These are phyloP conservation scores for Tulasnella sp. DNA, from an alignment of 768 basidiomycete genomes.

Conservation along the genomic window DNA sequence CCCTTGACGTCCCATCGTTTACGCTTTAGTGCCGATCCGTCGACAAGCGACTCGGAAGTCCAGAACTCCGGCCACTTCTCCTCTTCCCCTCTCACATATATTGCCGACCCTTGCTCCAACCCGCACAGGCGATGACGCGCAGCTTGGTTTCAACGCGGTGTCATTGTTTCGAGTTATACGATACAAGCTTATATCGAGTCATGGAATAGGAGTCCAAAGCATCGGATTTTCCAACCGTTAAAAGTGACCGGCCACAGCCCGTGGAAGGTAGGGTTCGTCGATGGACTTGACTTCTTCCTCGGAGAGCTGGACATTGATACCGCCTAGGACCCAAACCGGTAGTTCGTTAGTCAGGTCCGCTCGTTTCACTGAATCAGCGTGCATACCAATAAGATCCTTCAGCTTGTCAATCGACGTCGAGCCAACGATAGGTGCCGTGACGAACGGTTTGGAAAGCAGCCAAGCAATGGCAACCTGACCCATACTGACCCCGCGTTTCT, in stretches of 20 bases:
- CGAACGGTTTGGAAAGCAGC: slow-evolving; percentile 25
- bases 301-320: not conserved
- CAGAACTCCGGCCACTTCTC: too few relatives aligned
- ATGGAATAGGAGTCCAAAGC: not conserved
- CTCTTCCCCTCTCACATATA: too few relatives aligned
- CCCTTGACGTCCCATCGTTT: not conserved
- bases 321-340: not conserved
- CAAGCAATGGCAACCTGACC: slow-evolving; percentile 46
- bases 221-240: not conserved
- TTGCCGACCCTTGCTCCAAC: too few relatives aligned
- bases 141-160: too few relatives aligned
- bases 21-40: too few relatives aligned
- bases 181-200: not conserved
- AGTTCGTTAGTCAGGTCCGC: not conserved
- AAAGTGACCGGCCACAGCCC: not conserved
- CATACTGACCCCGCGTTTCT: slow-evolving; percentile 58
- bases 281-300: slow-evolving; percentile 22
- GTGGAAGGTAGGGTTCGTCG: slow-evolving; percentile 3
- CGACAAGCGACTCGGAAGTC: too few relatives aligned
- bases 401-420: slow-evolving; percentile 38
- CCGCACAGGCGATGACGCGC: too few relatives aligned
- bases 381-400: slow-evolving; percentile 36
- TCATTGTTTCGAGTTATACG: not conserved
- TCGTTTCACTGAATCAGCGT: not conserved
- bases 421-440: slow-evolving; percentile 38